Evolutionary conservation across 2,329 filamentous ascomycete species (phyloP), one percentile per base, ranked within the genome.

Genomic region (Scleromitrula shiraiana): DNA sequence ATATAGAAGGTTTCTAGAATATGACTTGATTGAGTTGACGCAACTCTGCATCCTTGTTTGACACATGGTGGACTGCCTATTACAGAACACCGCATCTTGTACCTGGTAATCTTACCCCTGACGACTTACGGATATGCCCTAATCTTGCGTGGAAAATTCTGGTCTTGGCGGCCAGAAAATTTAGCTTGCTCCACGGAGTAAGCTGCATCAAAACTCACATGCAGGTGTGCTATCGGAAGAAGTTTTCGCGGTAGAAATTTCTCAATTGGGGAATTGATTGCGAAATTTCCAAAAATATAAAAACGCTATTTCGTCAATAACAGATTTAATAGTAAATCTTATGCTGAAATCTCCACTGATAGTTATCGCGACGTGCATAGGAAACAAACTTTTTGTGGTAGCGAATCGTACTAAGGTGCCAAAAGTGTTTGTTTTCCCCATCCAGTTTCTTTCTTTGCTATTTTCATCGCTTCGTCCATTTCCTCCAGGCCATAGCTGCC

Each of bases 401-500:
- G 17, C 19, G n/a, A 42, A 15, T 47, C 5, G 12, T 38, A 24
- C 38, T 15, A 50, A 20, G 50, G 45, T 14, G 46, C 32, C 23
- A 46, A 43, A 37, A 46, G 29, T 22, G 46, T 46, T 26, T 54
- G 44, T 24, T 15, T 53, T 14, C 44, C 33, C 47, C 44, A 50
- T 26, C 33, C 44, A 12, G 17, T 37, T 44, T 50, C 41, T 15
- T 41, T 41, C 26, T 38, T 41, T 17, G 52, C 47, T 39, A 46
- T 20, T 27, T 45, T 8, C 41, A 47, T 23, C 5, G 23, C 44
- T 46, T 46, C 41, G 15, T 46, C 26, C 27, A 50, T 47, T 14
- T 22, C 19, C 26, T 50, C 47, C 36, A 54, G 41, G 30, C 41
- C 41, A 45, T 38, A 55, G 22, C 22, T 50, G 33, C 30, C 43